Evolutionary conservation across 345 rosid genomes (phyloP).

Genomic region (Erucastrum elatum): DNA sequence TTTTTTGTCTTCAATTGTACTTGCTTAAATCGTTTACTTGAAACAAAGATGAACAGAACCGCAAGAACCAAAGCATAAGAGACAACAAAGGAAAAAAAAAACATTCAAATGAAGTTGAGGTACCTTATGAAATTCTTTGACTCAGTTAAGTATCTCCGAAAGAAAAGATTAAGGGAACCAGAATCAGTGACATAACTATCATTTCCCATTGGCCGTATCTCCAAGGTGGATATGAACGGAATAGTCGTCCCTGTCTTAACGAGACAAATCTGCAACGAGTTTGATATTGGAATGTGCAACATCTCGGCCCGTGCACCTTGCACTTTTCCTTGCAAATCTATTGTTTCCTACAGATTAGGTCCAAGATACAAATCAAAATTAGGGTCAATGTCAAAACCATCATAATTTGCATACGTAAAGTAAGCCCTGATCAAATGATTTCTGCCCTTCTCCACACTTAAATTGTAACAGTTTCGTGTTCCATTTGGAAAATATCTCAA

Average conservation of each 20-base stretch:
- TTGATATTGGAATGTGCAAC: neutral
- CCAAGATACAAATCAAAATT: constrained; percentile 45
- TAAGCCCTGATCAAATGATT: constrained; percentile 31
- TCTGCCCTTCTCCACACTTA: constrained; percentile 31
- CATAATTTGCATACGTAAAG: constrained; percentile 49
- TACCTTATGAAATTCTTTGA: neutral
- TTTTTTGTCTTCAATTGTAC: too few species aligned
- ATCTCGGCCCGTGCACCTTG: neutral
- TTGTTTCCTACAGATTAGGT: constrained; percentile 36
- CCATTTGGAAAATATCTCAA: constrained; percentile 43
- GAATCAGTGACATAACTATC: neutral
- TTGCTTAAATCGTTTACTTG: too few species aligned
- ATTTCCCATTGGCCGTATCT: constrained; percentile 38
- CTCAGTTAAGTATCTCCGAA: neutral
- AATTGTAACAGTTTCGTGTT: constrained; percentile 39
- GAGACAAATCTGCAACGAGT: constrained; percentile 43
- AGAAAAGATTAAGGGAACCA: constrained; percentile 11
- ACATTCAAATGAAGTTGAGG: neutral
- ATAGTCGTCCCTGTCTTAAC: constrained; percentile 38
- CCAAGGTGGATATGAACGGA: constrained; percentile 46
- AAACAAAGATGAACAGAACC: too few species aligned
- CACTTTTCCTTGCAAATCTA: constrained; percentile 17
- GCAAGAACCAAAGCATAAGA: neutral
- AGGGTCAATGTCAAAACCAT: constrained; percentile 11
- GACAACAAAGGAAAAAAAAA: neutral